Evolutionary conservation across 768 basidiomycete species (phyloP), one percentile per base, ranked within the genome.

Genomic region (Lentinula boryana): DNA sequence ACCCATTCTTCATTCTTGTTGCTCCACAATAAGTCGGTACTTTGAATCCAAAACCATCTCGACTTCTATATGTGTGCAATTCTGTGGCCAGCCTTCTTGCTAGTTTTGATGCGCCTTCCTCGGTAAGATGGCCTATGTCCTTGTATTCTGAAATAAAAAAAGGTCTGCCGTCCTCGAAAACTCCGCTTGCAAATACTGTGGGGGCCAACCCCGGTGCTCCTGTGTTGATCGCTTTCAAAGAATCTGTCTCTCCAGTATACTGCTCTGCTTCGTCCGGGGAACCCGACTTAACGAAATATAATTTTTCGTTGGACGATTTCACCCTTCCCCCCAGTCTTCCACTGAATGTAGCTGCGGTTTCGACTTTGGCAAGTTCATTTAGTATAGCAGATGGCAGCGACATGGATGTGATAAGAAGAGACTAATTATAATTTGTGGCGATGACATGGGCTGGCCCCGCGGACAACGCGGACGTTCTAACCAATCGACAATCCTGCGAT

Each of bases 81-180:
- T 91, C 88, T 2, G 73, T 80, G 0, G 89, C 89, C 59, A 93
- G 64, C 46, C 86, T 78, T 69, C 76, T 76, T 8, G 83, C 91
- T 6, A 92, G 76, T 12, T 72, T 66, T 51, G 71, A 70, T 2
- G 83, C 86, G 12, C 83, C 74, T 16, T 70, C 64, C 23, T 72
- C 68, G 12, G 78, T 78, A 15, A 92, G 73, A 33, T 75, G 65
- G 0, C 70, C 68, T 15, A 91, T 71, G 36, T 84, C 76, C 68
- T 84, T 89, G 76, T 89, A 90, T 69, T 91, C 87, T 0, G 86
- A 88, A 50, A 92, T 78, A 72, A 91, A 87, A 68, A 80, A 88
- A 0, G 88, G 87, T 36, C 66, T 70, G 9, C 79, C 80, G 21
- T 70, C 68, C 6, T 69, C 64, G 12, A 72, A 68, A 18, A 77